These are phyloP conservation scores for Wickerhamomyces alni DNA, from an alignment of 805 yeast genomes.

Conservation along the genomic window DNA sequence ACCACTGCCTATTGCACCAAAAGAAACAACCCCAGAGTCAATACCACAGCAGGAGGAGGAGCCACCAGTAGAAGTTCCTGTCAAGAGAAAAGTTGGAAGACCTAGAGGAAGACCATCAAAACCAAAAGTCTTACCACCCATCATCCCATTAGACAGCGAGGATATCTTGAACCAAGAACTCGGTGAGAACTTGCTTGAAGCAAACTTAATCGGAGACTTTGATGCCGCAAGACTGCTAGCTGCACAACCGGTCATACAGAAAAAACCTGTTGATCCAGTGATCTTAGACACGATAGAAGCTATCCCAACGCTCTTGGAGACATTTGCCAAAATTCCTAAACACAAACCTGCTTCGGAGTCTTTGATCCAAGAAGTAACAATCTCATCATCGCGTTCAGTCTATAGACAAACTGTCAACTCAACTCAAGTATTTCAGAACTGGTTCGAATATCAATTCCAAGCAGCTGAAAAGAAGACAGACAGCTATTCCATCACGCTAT, in stretches of 20 bases:
- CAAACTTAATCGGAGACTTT: not conserved
- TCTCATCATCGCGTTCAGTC: constrained; percentile 25
- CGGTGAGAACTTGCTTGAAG: not conserved
- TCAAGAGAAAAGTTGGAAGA: constrained; percentile 2
- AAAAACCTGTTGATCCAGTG: constrained; percentile 3
- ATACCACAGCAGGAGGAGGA: not conserved
- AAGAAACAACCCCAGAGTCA: too few species aligned
- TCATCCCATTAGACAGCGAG: not conserved
- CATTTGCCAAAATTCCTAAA: not conserved
- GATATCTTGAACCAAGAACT: not conserved
- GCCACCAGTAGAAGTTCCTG: not conserved
- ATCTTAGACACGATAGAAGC: constrained; percentile 1
- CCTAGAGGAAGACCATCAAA: constrained; percentile 2
- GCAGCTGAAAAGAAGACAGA: constrained; percentile 31
- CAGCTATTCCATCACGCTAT: constrained; percentile 36
- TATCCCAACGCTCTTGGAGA: not conserved
- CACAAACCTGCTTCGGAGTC: constrained; percentile 13
- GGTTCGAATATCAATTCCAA: constrained; percentile 32
- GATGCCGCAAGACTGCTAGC: too few species aligned
- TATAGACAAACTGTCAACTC: constrained; percentile 23
- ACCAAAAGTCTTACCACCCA: not conserved
- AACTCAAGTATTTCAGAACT: constrained; percentile 21
- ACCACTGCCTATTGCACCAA: too few species aligned
- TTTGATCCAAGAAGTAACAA: constrained; percentile 23
- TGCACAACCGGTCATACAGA: not conserved